Evolutionary conservation across 1,139 yeast genomes (phyloP).

Genomic region (Blastobotrys illinoisensis): DNA sequence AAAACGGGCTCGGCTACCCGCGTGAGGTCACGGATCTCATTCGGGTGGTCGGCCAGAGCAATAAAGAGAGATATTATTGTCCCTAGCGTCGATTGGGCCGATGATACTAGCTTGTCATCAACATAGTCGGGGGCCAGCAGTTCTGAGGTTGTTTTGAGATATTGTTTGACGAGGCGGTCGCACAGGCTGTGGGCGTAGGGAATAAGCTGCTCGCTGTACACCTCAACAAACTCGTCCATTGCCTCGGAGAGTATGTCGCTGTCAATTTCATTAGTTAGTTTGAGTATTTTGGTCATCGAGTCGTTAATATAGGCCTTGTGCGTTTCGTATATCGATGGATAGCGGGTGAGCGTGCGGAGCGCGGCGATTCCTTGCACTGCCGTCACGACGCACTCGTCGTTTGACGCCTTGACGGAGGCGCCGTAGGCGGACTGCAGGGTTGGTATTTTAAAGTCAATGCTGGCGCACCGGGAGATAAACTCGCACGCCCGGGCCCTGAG

Average conservation of each 20-base stretch:
- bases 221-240: conserved; percentile 13
- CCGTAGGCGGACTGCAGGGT: neutral
- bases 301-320: conserved; percentile 8
- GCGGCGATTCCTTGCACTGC: conserved; percentile 3
- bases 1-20: conserved; percentile 5
- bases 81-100: conserved; percentile 11
- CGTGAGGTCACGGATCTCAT: conserved; percentile 8
- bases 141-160: neutral
- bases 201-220: conserved; percentile 11
- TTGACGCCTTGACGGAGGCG: neutral
- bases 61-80: conserved; percentile 12
- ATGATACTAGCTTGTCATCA: neutral
- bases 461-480: neutral
- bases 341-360: neutral
- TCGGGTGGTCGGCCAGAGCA: conserved; percentile 7
- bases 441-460: conserved; percentile 1
- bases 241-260: conserved; percentile 13
- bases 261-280: conserved; percentile 10
- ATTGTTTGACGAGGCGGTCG: conserved; percentile 9
- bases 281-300: conserved; percentile 13
- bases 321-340: conserved; percentile 1
- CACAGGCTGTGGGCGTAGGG: conserved; percentile 14
- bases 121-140: neutral
- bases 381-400: neutral
- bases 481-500: conserved; percentile 6